Base-by-base conservation (phyloP, 441 rosid species). In the Jatropha multifida region DNA sequence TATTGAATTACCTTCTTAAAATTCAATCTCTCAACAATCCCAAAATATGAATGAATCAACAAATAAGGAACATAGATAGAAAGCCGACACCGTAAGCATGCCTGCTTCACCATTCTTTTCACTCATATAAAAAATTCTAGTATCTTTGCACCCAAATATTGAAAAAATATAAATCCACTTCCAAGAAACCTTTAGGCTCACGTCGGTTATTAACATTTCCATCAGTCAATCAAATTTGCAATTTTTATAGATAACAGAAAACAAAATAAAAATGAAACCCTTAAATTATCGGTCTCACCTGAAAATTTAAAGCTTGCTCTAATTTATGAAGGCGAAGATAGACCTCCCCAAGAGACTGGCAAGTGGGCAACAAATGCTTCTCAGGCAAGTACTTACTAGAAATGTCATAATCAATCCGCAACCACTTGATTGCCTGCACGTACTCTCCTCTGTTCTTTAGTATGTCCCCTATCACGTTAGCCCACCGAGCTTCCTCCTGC, bases 401-500 rank as follows among this genome's bases (percentile, higher is more conserved):
- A 68, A 94, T 71, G 5, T 94, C 90, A 80, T 88, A 91, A 82
- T 96, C 98, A 69, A 86, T 82, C 0, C 96, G 90, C 41, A 94
- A 83, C 99, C 98, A 96, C 76, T 78, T 85, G 81, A 92, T 90
- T 49, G 99, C 96, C 76, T 92, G 88, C 13, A 91, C 94, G 82
- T 96, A 94, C 86, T 94, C 98, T 3, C 98, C 99, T 58, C 84
- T 79, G 77, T 89, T 92, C 90, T 96, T 94, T 51, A 90, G 86
- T 20, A 88, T 82, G 80, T 94, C 85, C 13, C 97, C 98, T 38
- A 92, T 88, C 73, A 90, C 82, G 72, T 96, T 96, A 1, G 99
- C 99, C 98, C 98, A 96, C 73, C 94, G 85, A 71, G 97, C 99
- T 75, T 96, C 97, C 87, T 96, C 98, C 74, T 83, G 85, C 46